Evolutionary conservation across 257 asterid genomes (phyloP).

Genomic region (Gynochthodes officinalis): DNA sequence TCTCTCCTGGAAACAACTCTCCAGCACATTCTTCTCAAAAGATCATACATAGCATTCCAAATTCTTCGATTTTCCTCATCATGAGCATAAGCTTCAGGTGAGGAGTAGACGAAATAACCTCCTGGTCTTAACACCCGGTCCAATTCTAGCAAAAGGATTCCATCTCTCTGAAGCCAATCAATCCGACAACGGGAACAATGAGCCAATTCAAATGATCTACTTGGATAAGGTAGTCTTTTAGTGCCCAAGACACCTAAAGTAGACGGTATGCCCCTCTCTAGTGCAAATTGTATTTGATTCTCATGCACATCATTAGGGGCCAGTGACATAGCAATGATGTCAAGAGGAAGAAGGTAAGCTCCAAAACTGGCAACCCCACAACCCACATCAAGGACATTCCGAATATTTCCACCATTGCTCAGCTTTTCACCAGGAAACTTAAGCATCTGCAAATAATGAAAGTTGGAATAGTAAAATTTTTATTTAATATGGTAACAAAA

Average conservation of each 20-base stretch:
- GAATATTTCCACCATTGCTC: constrained; percentile 61
- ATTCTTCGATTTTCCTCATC: constrained; percentile 76
- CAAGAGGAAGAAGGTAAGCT: constrained; percentile 75
- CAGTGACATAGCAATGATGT: constrained; percentile 83
- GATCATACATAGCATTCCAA: constrained; percentile 74
- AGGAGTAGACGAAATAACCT: constrained; percentile 86
- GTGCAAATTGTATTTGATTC: constrained; percentile 92
- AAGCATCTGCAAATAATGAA: constrained; percentile 62
- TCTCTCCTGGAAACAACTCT: constrained; percentile 70
- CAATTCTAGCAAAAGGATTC: constrained; percentile 77
- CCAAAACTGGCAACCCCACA: constrained; percentile 99
- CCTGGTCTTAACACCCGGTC: constrained; percentile 95
- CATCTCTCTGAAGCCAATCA: constrained; percentile 97
- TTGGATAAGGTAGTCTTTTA: constrained; percentile 81
- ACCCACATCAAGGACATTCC: constrained; percentile 93
- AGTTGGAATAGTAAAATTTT: neutral
- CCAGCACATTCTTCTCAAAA: constrained; percentile 89
- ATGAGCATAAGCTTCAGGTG: constrained; percentile 92
- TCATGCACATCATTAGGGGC: constrained; percentile 97
- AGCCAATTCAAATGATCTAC: constrained; percentile 87
- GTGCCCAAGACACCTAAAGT: constrained; percentile 88
- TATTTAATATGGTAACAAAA: neutral
- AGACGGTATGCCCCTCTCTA: constrained; percentile 95
- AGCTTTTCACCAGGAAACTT: constrained; percentile 73
- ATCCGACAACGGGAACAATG: constrained; percentile 96